Percentiles rank a stretch among this genome's conserved stretches.
phyloP scores from a whole-genome alignment of 352 stramenopile species.

The Elongisporangium anandrum region DNA sequence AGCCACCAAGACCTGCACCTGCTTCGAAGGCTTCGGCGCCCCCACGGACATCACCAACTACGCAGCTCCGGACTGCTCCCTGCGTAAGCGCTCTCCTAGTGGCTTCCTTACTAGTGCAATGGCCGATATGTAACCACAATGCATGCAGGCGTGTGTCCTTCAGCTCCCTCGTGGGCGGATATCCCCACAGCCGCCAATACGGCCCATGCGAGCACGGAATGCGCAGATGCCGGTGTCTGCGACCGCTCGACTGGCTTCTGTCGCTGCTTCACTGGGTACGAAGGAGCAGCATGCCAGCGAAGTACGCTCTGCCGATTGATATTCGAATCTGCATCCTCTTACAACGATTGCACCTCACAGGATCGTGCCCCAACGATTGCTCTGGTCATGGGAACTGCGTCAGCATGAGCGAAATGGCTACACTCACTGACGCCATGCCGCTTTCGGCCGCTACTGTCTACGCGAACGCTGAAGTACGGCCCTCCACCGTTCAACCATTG shows the following conservation, averaged over 20 bases:
- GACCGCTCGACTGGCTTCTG: conserved; percentile 54
- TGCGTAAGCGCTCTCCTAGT: conserved; percentile 26
- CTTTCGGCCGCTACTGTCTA: conserved; percentile 59
- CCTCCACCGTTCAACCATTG: too few species aligned
- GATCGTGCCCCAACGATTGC: conserved; percentile 50
- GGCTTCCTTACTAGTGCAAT: not conserved
- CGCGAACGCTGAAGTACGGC: conserved; percentile 29
- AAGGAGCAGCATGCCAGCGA: conserved; percentile 69
- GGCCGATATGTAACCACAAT: not conserved
- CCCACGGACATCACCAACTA: conserved; percentile 76
- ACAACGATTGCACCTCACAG: not conserved
- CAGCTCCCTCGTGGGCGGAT: conserved; percentile 53
- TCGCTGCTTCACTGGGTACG: conserved; percentile 56
- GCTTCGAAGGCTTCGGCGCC: conserved; percentile 86
- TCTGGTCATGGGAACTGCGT: conserved; percentile 71
- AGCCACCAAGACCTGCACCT: conserved; percentile 80
- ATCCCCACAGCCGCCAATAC: conserved; percentile 37
- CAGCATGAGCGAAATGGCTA: conserved; percentile 59
- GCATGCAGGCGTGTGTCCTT: conserved; percentile 54
- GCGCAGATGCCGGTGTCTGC: conserved; percentile 62
- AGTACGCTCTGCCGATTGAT: conserved; percentile 17
- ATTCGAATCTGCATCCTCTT: not conserved
- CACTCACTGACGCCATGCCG: conserved; percentile 40
- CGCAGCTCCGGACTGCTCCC: conserved; percentile 79
- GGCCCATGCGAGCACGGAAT: conserved; percentile 44